Conservation (phyloP, 371 early-diverging fungal species). For the Apophysomyces sp. region DNA sequence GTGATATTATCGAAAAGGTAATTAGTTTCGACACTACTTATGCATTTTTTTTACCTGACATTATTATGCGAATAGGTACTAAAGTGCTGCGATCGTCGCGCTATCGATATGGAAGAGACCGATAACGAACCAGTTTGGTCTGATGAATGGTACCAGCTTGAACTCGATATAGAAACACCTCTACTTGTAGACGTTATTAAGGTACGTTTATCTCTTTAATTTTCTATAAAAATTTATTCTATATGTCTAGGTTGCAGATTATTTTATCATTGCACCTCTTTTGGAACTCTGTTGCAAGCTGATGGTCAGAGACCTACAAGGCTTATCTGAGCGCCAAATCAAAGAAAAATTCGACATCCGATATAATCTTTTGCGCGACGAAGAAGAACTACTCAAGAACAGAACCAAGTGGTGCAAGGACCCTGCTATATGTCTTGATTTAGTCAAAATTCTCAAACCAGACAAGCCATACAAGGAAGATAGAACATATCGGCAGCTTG, state of each 20-base stretch:
- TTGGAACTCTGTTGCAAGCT: neutral
- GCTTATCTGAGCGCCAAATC: neutral
- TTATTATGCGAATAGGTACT: too few species aligned
- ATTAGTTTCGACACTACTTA: too few species aligned
- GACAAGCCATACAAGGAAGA: neutral
- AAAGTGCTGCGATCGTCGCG: too few species aligned
- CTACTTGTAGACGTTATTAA: neutral
- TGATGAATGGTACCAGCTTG: too few species aligned
- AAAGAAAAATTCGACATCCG: neutral
- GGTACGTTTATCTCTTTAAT: neutral
- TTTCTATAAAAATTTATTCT: conserved; percentile 1
- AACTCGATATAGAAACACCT: too few species aligned
- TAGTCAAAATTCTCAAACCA: neutral
- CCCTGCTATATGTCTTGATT: neutral
- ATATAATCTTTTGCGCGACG: neutral
- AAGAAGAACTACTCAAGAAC: neutral
- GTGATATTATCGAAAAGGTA: too few species aligned
- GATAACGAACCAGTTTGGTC: too few species aligned
- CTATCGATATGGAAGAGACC: too few species aligned
- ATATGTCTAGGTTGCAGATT: neutral
- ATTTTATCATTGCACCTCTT: neutral
- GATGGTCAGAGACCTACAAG: neutral
- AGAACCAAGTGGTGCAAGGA: neutral
- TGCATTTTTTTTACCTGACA: too few species aligned
- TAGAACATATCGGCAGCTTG: neutral